These are phyloP conservation scores for Metschnikowia gelsemii DNA, from an alignment of 805 yeast species.

Conservation along the genomic window DNA sequence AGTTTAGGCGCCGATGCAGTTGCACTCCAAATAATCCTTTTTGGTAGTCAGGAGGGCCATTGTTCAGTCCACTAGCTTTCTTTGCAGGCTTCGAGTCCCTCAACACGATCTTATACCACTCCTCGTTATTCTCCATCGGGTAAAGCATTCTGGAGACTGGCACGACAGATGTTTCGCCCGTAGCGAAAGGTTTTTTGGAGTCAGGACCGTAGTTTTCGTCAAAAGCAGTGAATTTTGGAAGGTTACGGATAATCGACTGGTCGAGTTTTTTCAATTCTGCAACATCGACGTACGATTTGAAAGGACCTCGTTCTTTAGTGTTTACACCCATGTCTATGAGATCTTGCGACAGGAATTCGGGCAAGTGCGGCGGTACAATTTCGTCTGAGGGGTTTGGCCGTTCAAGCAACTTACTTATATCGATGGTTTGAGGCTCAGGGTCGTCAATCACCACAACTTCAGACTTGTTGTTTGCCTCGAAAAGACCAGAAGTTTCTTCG, in stretches of 20 bases:
- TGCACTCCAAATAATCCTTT: conserved; percentile 59
- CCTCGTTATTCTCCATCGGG: conserved; percentile 62
- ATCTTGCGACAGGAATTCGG: conserved; percentile 32
- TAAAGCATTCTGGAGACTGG: conserved; percentile 67
- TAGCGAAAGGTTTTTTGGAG: conserved; percentile 4
- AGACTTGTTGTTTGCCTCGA: not conserved
- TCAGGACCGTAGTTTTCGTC: conserved; percentile 29
- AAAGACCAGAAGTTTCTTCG: not conserved
- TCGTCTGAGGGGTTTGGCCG: conserved; percentile 34
- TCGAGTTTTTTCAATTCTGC: conserved; percentile 46
- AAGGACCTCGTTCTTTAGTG: conserved; percentile 29
- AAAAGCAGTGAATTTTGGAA: conserved; percentile 51
- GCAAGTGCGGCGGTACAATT: conserved; percentile 27
- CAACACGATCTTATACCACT: conserved; percentile 58
- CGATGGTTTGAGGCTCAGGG: conserved; percentile 28
- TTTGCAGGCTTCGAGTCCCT: conserved; percentile 30
- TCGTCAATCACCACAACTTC: not conserved
- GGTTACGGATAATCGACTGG: conserved; percentile 45
- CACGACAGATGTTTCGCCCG: conserved; percentile 37
- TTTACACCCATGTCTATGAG: conserved; percentile 20
- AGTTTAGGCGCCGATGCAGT: conserved; percentile 54
- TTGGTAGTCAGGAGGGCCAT: conserved; percentile 43
- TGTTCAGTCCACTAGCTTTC: not conserved
- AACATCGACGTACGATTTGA: conserved; percentile 46
- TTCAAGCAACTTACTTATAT: conserved; percentile 32